phyloP scores from a whole-genome alignment of 495 filamentous ascomycete species.

The Penicillium silybi region DNA sequence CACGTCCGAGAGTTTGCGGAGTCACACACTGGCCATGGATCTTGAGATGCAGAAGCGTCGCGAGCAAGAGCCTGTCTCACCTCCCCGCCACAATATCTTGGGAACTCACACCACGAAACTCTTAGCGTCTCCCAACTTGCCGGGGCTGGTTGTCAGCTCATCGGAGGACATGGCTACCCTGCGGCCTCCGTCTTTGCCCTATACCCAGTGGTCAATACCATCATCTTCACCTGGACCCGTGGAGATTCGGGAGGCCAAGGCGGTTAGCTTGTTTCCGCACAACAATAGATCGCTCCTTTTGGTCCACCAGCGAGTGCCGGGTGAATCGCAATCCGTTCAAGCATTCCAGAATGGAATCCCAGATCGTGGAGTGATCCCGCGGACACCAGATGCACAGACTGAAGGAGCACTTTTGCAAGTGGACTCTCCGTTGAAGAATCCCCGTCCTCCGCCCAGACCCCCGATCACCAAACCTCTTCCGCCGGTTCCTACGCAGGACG shows the following conservation, averaged over 20 bases:
- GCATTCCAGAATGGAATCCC: slow-evolving; percentile 20
- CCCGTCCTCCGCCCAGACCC: slow-evolving; percentile 65
- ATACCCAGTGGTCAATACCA: slow-evolving; percentile 45
- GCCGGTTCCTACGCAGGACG: slow-evolving; percentile 61
- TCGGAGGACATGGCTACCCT: slow-evolving; percentile 36
- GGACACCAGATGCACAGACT: slow-evolving; percentile 35
- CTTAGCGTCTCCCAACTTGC: slow-evolving; percentile 22
- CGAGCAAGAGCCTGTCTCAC: slow-evolving; percentile 21
- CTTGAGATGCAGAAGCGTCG: slow-evolving; percentile 24
- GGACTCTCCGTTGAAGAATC: slow-evolving; percentile 71
- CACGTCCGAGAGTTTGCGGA: slow-evolving; percentile 55
- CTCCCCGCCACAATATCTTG: slow-evolving; percentile 22
- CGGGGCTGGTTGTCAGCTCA: slow-evolving; percentile 24
- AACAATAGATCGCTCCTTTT: slow-evolving; percentile 79
- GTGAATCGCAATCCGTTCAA: slow-evolving; percentile 20
- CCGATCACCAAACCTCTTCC: slow-evolving; percentile 72
- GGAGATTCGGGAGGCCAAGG: slow-evolving; percentile 70
- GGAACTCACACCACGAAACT: not conserved
- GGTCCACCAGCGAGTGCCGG: slow-evolving; percentile 61
- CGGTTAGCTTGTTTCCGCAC: slow-evolving; percentile 79
- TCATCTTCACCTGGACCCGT: slow-evolving; percentile 49
- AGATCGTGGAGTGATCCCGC: slow-evolving; percentile 10
- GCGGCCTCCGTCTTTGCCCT: slow-evolving; percentile 43
- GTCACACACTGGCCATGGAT: slow-evolving; percentile 49
- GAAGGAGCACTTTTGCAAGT: slow-evolving; percentile 48